Evolutionary conservation across 208 protist genomes (phyloP), one percentile per base, ranked within the genome.

Genomic region (Crithidia fasciculata): DNA sequence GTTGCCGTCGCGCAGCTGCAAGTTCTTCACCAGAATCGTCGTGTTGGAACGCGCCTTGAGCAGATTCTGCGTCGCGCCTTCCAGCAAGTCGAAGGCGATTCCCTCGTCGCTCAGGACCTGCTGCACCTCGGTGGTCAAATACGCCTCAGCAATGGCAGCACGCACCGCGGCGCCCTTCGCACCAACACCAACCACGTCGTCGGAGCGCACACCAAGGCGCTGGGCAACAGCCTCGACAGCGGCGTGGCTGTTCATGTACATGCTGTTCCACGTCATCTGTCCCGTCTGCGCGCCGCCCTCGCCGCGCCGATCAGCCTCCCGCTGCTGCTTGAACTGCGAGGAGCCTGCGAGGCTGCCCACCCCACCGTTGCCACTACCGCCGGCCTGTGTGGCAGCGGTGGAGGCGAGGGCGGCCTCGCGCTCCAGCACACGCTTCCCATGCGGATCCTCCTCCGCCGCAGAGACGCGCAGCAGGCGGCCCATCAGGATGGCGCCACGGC

Each of bases 401-500:
- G 85, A 76, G 18, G 80, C 77, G 9, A 66, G 77, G 16, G 58
- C 64, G 5, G 75, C 84, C 55, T 82, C 84, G 13, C 78, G 75
- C 69, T 82, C 80, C 39, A 77, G 13, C 55, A 82, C 70, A 39
- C 84, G 84, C 60, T 84, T 81, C 44, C 76, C 82, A 76, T 95
- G 86, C 19, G 93, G 93, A 80, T 97, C 90, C 45, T 92, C 87
- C 64, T 79, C 81, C 2, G 86, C 93, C 8, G 86, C 88, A 28
- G 66, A 81, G 52, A 94, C 85, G 37, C 83, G 82, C 49, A 96
- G 56, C 39, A 95, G 76, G 19, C 93, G 85, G 66, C 93, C 93
- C 92, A 98, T 97, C 53, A 98, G 96, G 41, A 98, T 93, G 18
- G 78, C 85, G 4, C 88, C 90, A 55, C 93, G 87, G 54, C 98